Evolutionary conservation across 805 yeast genomes (phyloP), one percentile per base, ranked within the genome.

Genomic region (Pichia kluyveri): DNA sequence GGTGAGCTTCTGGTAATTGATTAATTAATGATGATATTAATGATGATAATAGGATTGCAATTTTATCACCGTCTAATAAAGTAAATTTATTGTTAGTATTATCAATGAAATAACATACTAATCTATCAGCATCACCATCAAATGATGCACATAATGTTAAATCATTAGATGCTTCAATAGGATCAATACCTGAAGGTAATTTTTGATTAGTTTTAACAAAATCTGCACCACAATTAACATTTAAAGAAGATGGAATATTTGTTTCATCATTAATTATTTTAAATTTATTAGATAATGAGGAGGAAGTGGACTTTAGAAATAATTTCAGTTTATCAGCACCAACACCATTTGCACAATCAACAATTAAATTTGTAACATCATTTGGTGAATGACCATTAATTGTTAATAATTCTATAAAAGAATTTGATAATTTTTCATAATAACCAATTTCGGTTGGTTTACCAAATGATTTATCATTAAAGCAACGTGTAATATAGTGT

Each of bases 51-150:
- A 93, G 69, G 0, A 96, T 83, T 2, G 97, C 83, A 52, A 91
- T 86, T 66, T 87, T 89, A 66, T 93, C 99, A 53, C 99, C 99
- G 60, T 93, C 99, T 47, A 93, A 67, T 38, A 85, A 63, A 38
- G 72, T 68, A 62, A 85, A 85, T 4, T 64, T 60, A 0, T 51
- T 51, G 4, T 54, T 41, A 1, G 51, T 41, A 42, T 70, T 71
- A 34, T 51, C 49, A 41, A 69, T 65, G 62, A 77, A 83, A 63
- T 85, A 93, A 60, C 87, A 86, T 23, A 93, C 86, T 44, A 93
- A 82, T 58, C 99, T 75, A 63, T 93, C 99, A 5, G 99, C 98
- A 63, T 93, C 99, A 44, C 99, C 99, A 62, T 93, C 99, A 60
- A 88, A 89, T 1, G 96, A 86, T 8, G 95, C 83, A 57, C 79